Percentiles rank a stretch among this genome's conserved stretches.
Conservation (phyloP, 345 rosid species). For the Eucalyptus victrix region DNA sequence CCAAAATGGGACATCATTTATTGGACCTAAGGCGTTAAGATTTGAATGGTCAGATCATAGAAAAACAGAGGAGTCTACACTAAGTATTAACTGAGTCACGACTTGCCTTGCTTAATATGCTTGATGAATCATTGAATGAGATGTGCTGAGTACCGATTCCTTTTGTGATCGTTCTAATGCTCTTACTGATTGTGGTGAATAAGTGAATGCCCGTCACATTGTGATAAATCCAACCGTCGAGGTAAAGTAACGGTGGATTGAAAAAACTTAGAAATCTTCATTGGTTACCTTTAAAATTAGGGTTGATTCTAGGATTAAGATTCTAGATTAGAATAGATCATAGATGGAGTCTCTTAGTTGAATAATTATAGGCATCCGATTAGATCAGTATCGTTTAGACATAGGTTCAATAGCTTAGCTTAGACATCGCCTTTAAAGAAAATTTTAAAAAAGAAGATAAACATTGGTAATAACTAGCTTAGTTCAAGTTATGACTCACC, state of each 20-base stretch:
- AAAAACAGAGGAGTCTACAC: not conserved
- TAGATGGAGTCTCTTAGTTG: not conserved
- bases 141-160: not conserved
- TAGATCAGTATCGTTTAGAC: not conserved
- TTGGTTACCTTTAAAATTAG: not conserved
- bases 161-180: not conserved
- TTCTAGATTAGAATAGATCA: not conserved
- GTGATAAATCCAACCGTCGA: not conserved
- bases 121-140: not conserved
- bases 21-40: not conserved
- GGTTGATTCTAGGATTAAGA: not conserved
- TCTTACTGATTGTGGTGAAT: not conserved
- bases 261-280: not conserved
- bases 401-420: not conserved
- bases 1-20: not conserved
- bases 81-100: not conserved
- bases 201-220: too few relatives aligned
- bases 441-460: too few relatives aligned
- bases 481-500: not conserved
- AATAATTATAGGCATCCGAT: not conserved
- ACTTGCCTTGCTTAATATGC: not conserved
- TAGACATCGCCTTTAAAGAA: not conserved
- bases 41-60: not conserved
- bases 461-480: not conserved
- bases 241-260: too few relatives aligned